A percentile compares a stretch with the other conserved stretches of the same genome.
phyloP scores from a whole-genome alignment of 2,329 filamentous ascomycete species.

The Beauveria pseudobassiana region DNA sequence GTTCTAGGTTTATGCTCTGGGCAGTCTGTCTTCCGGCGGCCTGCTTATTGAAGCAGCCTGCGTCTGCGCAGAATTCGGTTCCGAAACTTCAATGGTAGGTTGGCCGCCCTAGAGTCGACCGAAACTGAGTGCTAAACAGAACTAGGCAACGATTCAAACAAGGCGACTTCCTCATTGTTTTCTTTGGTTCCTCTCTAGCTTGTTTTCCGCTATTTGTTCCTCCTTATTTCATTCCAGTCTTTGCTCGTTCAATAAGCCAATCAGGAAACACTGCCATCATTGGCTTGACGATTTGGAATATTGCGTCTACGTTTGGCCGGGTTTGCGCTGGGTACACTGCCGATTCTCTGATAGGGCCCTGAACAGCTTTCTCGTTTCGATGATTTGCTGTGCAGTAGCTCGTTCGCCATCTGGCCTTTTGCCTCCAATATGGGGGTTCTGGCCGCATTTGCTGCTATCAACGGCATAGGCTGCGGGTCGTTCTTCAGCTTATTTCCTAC shows the following conservation, averaged over 20 bases:
- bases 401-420: conserved; percentile 21
- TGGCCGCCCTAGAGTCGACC: not conserved
- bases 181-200: conserved; percentile 17
- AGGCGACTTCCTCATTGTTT: conserved; percentile 17
- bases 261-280: conserved; percentile 16
- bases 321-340: conserved; percentile 20
- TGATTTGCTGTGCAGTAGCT: conserved; percentile 19
- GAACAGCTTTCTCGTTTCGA: conserved; percentile 20
- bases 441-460: conserved; percentile 19
- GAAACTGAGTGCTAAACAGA: not conserved
- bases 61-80: conserved; percentile 7
- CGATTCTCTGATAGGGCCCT: conserved; percentile 21
- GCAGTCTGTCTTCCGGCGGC: conserved; percentile 21
- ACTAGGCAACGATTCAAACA: conserved; percentile 20
- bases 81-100: conserved; percentile 20
- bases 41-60: conserved; percentile 16
- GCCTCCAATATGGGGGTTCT: conserved; percentile 18
- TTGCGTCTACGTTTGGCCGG: conserved; percentile 21
- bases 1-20: conserved; percentile 21
- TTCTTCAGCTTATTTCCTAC: conserved; percentile 23
- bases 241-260: conserved; percentile 18
- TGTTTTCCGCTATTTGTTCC: conserved; percentile 23
- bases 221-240: conserved; percentile 23
- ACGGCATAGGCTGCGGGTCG: conserved; percentile 22
- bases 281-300: conserved; percentile 20